Base-by-base conservation (phyloP, 2,329 filamentous ascomycete species). In the Colletotrichum cuscutae region DNA sequence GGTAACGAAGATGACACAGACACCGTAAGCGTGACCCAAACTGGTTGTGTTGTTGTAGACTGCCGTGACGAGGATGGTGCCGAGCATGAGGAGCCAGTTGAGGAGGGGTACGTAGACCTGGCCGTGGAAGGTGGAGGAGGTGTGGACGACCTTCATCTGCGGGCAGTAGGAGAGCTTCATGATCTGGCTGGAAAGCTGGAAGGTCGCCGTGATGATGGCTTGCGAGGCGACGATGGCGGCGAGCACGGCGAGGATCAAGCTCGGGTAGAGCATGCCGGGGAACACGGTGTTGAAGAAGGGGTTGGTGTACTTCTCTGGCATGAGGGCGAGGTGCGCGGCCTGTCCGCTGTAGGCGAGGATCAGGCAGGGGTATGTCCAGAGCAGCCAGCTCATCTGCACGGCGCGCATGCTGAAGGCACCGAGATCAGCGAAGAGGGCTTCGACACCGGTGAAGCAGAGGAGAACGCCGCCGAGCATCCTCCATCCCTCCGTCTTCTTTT, bases 1-100 rank as follows among this genome's bases (percentile, higher is more conserved):
- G 0, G 93, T 94, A 56, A 95, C 93, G 61, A 94, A 89, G 76
- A 95, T 94, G 78, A 95, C 93, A 76, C 93, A 95, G 8, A 94
- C 91, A 52, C 93, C 93, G 76, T 95, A 95, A 0, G 93, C 93
- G 77, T 94, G 90, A 28, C 93, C 93, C 0, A 95, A 86, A 68
- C 86, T 86, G 0, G 90, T 93, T 0, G 92, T 93, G 86, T 94
- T 93, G 79, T 91, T 93, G 82, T 94, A 95, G 3, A 94, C 89
- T 0, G 89, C 90, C 0, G 93, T 93, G 9, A 95, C 90, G 9
- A 95, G 83, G n/a, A 96, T 87, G 1, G 92, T 92, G 1, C 93
- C 93, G 37, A 93, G 84, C 91, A 95, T 92, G 74, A 95, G 85
- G 1, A 95, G 82, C 92, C 93, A 95, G 78, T 95, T 95, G 4